Conservation (phyloP, 1,284 basidiomycete species). For the Cryptococcus maquisensis region DNA sequence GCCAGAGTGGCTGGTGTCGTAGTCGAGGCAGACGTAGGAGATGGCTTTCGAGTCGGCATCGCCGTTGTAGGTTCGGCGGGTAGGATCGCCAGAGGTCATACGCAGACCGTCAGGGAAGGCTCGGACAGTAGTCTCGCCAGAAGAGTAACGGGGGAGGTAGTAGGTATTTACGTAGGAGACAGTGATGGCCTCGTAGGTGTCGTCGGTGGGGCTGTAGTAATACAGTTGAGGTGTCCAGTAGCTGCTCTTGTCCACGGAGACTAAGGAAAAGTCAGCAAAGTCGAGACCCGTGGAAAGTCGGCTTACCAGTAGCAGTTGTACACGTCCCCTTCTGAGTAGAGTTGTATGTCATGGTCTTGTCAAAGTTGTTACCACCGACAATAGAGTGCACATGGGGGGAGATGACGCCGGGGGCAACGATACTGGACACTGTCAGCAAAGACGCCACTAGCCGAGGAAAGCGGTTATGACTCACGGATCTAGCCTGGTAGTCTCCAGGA, state of each 20-base stretch:
- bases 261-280: neutral
- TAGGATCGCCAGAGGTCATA: conserved; percentile 49
- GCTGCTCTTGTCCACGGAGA: conserved; percentile 49
- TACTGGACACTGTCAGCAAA: conserved; percentile 15
- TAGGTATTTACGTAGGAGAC: conserved; percentile 39
- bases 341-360: conserved; percentile 38
- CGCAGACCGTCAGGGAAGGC: conserved; percentile 51
- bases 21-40: conserved; percentile 50
- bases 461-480: conserved; percentile 36
- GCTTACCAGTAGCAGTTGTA: conserved; percentile 39
- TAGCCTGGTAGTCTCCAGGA: conserved; percentile 38
- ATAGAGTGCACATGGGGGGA: conserved; percentile 44
- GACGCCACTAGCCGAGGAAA: neutral
- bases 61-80: conserved; percentile 23
- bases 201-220: conserved; percentile 43
- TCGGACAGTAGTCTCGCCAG: conserved; percentile 25
- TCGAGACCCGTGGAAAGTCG: too few relatives aligned
- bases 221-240: conserved; percentile 53
- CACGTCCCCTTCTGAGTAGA: conserved; percentile 36
- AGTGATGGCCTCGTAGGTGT: conserved; percentile 39
- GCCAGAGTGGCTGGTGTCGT: conserved; percentile 26
- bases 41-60: conserved; percentile 37
- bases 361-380: conserved; percentile 49
- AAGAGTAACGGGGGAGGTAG: conserved; percentile 39
- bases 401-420: conserved; percentile 35